phyloP scores from a whole-genome alignment of 331 rosid species.

The Malus hybrid region DNA sequence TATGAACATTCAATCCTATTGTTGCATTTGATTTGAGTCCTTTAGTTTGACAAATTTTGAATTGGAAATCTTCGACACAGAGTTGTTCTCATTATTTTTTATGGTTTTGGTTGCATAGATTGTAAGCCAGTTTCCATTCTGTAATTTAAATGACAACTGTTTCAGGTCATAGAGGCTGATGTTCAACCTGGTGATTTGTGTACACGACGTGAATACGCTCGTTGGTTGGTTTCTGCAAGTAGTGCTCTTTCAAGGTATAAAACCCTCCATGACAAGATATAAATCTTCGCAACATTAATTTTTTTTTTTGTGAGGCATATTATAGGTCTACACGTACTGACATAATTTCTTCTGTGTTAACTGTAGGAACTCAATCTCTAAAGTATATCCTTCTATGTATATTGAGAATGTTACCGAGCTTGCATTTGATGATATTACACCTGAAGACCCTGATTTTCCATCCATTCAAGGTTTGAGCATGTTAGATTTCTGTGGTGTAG shows the following conservation, averaged over 20 bases:
- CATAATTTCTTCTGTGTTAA: constrained; percentile 9
- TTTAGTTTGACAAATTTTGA: neutral
- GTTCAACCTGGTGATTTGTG: constrained; percentile 85
- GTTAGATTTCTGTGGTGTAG: neutral
- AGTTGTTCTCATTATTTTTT: neutral
- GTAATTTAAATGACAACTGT: neutral
- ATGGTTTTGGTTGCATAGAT: neutral
- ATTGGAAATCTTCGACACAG: neutral
- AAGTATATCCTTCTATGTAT: constrained; percentile 97
- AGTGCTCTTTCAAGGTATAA: constrained; percentile 82
- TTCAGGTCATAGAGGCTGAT: constrained; percentile 83
- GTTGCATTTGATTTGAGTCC: neutral
- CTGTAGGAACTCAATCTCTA: constrained; percentile 66
- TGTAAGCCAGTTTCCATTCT: neutral
- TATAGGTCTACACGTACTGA: constrained; percentile 7
- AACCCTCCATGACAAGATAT: neutral
- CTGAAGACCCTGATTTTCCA: constrained; percentile 87
- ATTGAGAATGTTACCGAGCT: constrained; percentile 84
- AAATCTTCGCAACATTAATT: constrained; percentile 4
- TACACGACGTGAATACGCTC: constrained; percentile 95
- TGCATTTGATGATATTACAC: constrained; percentile 88
- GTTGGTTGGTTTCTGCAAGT: constrained; percentile 95
- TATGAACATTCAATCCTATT: too few species aligned
- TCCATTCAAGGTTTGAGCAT: constrained; percentile 78
- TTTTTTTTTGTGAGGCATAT: neutral